Base-by-base conservation (phyloP, 805 yeast species). In the Candida endomychidarum region DNA sequence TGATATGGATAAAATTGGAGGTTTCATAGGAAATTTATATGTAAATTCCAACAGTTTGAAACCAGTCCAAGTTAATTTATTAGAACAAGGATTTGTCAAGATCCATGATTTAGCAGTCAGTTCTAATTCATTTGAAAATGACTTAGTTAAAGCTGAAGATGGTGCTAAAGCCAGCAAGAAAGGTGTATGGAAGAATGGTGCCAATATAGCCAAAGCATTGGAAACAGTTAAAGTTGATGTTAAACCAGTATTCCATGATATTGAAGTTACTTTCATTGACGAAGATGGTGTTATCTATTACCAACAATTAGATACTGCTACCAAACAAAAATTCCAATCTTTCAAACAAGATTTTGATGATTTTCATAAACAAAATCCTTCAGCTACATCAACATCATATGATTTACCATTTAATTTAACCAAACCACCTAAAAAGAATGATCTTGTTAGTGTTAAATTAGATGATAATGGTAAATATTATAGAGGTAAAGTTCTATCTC, bases 1-100 rank as follows among this genome's bases (percentile, higher is more conserved):
- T 48, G 81, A 77, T 42, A 75, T 77, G 38, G 96, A 88, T 57
- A 84, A 80, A 54, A 70, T 81, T 41, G 96, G 96, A 42, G 86
- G 85, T 0, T 88, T 88, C 54, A 78, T 86, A 53, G 93, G 95
- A 34, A 78, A 80, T 52, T 52, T 86, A 37, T 83, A 65, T 54
- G 53, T 78, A 8, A 75, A 74, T 10, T 72, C 78, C 2, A 69
- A 67, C 32, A 65, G 68, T 21, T 50, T 57, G 22, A 44, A 47
- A 15, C 89, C 87, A 16, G 70, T 79, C 46, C 90, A 83, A 51
- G 64, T 72, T 10, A 59, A 65, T 15, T 67, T 87, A 38, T 65
- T 84, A 42, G 69, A 70, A 21, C 74, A 75, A 38, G 96, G 96
- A 2, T 72, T 75, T 40, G 85, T 77, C 17, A 70, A 75, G 47